Conservation (phyloP, 768 basidiomycete genomes). For the Tricholoma saponaceum region DNA sequence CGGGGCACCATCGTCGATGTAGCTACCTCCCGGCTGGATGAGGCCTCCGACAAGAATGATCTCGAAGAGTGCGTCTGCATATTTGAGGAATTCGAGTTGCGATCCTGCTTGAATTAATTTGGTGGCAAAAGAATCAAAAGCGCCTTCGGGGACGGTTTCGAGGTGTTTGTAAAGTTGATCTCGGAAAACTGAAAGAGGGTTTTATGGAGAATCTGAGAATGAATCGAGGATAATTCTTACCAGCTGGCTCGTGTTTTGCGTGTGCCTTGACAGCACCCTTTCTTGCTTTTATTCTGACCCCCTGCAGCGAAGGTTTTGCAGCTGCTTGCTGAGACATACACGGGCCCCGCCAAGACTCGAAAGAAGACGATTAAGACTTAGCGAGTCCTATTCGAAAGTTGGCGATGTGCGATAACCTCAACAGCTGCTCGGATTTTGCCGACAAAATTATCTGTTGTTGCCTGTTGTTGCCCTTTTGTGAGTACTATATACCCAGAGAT, state of each 20-base stretch:
- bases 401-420: constrained; percentile 1
- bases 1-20: constrained; percentile 83
- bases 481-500: too few relatives aligned
- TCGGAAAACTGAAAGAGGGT: constrained; percentile 65
- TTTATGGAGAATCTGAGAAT: constrained; percentile 8
- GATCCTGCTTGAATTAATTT: constrained; percentile 91
- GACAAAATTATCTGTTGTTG: constrained; percentile 1
- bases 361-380: constrained; percentile 11
- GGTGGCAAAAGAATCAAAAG: constrained; percentile 77
- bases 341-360: constrained; percentile 24
- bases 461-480: background rate
- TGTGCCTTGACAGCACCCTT: constrained; percentile 91
- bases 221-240: constrained; percentile 29
- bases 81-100: constrained; percentile 93
- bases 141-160: constrained; percentile 72
- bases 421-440: constrained; percentile 12
- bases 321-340: constrained; percentile 92
- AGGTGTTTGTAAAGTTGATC: constrained; percentile 91
- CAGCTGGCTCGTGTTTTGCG: constrained; percentile 88
- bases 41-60: constrained; percentile 93
- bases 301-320: constrained; percentile 88
- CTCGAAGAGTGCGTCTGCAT: constrained; percentile 96
- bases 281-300: constrained; percentile 90
- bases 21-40: constrained; percentile 92
- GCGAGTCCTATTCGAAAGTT: background rate